These are phyloP conservation scores for Candida coquimbonensis DNA, from an alignment of 805 yeast genomes.

Conservation along the genomic window DNA sequence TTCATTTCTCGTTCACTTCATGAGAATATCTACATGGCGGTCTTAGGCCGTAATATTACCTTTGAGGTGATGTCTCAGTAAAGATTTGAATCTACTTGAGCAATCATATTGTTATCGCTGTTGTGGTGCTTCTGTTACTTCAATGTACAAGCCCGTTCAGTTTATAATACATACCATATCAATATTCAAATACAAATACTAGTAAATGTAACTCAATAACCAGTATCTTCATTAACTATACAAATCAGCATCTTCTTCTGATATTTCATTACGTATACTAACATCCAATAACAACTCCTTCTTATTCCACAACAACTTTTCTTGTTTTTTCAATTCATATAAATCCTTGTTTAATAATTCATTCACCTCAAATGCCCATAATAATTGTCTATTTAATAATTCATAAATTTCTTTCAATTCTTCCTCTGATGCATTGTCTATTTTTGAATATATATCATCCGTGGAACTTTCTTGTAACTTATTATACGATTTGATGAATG, in stretches of 20 bases:
- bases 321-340: conserved; percentile 23
- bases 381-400: conserved; percentile 26
- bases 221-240: no score
- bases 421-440: conserved; percentile 7
- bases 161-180: no score
- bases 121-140: no score
- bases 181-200: no score
- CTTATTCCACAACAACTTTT: conserved; percentile 30
- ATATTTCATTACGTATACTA: conserved; percentile 21
- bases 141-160: no score
- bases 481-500: conserved; percentile 7
- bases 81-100: no score
- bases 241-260: background rate
- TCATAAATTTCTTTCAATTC: conserved; percentile 21
- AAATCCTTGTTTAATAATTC: conserved; percentile 29
- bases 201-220: no score
- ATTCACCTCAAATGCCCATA: conserved; percentile 34
- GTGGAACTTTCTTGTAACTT: conserved; percentile 8
- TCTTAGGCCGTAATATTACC: no score
- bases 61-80: no score
- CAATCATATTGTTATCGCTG: no score
- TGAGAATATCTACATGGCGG: no score
- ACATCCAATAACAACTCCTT: conserved; percentile 40
- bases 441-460: conserved; percentile 16
- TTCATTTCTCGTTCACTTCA: no score